These are phyloP conservation scores for Monosporascus sp. DNA, from an alignment of 2,329 filamentous ascomycete genomes.

Conservation along the genomic window DNA sequence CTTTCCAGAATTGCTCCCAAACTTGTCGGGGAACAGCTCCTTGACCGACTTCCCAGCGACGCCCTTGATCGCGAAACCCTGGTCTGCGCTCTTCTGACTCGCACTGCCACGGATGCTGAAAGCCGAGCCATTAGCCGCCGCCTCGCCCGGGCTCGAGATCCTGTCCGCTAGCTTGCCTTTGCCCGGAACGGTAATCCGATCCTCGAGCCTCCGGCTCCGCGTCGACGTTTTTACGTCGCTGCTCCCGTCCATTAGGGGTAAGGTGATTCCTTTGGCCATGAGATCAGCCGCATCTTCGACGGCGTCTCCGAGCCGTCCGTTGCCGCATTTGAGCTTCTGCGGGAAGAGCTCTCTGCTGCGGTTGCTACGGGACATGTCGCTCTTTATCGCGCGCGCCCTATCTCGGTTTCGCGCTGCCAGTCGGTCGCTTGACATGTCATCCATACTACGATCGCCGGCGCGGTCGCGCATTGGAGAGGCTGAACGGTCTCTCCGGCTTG, in stretches of 20 bases:
- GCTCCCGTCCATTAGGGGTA: constrained; percentile 42
- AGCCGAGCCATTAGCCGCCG: constrained; percentile 19
- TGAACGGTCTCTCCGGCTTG: constrained; percentile 40
- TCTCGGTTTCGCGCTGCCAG: constrained; percentile 34
- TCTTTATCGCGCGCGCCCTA: constrained; percentile 40
- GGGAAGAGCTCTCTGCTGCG: constrained; percentile 56
- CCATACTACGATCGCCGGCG: constrained; percentile 36
- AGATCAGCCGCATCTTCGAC: constrained; percentile 49
- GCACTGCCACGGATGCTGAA: constrained; percentile 59
- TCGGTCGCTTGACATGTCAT: constrained; percentile 22
- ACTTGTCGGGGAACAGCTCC: constrained; percentile 65
- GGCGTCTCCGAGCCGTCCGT: constrained; percentile 44
- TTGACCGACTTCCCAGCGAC: constrained; percentile 47
- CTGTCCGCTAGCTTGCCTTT: constrained; percentile 29
- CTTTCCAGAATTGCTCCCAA: constrained; percentile 57
- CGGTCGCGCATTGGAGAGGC: constrained; percentile 43
- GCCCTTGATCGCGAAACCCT: constrained; percentile 63
- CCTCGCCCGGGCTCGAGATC: constrained; percentile 24
- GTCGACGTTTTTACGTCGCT: constrained; percentile 18
- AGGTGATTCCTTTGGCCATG: constrained; percentile 41
- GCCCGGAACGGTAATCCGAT: constrained; percentile 22
- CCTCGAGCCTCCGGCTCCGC: constrained; percentile 17
- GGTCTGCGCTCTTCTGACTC: constrained; percentile 36
- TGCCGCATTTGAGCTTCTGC: constrained; percentile 34
- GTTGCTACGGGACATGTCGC: constrained; percentile 33